These are phyloP conservation scores for Phaseolus lunatus DNA, from an alignment of 306 rosid species.

Conservation along the genomic window DNA sequence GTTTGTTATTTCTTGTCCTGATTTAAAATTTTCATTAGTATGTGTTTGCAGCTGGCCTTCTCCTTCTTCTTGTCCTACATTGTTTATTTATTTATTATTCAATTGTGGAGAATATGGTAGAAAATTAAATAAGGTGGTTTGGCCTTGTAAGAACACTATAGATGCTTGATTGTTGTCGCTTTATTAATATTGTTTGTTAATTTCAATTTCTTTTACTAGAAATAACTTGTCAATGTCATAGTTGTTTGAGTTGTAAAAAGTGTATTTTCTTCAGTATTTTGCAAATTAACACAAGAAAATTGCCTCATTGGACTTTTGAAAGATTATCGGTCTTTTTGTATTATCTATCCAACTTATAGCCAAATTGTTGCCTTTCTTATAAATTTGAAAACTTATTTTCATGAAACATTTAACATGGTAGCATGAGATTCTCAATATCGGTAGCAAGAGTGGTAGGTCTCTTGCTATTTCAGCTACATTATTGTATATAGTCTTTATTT, in stretches of 20 bases:
- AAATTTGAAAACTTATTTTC: background rate
- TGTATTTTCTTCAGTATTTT: background rate
- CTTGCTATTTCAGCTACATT: background rate
- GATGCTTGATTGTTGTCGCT: constrained; percentile 2
- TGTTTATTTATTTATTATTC: constrained; percentile 8
- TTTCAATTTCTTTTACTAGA: background rate
- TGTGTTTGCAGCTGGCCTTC: background rate
- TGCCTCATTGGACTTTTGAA: background rate
- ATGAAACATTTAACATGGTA: constrained; percentile 5
- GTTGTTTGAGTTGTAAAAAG: background rate
- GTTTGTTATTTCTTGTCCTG: constrained; percentile 7
- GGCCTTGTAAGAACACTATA: constrained; percentile 8
- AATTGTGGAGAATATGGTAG: constrained; percentile 17
- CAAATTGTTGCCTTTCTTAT: background rate
- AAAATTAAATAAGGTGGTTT: background rate
- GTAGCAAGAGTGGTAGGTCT: constrained; percentile 46
- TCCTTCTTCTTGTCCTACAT: no score
- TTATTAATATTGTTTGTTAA: background rate
- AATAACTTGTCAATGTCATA: background rate
- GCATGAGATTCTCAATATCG: constrained; percentile 18
- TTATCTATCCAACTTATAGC: constrained; percentile 54
- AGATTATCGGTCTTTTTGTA: constrained; percentile 36
- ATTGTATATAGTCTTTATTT: constrained; percentile 53
- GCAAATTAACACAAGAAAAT: background rate
- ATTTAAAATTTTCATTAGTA: background rate